phyloP scores from a whole-genome alignment of 2,329 filamentous ascomycete species.

The Cytospora leucostoma region DNA sequence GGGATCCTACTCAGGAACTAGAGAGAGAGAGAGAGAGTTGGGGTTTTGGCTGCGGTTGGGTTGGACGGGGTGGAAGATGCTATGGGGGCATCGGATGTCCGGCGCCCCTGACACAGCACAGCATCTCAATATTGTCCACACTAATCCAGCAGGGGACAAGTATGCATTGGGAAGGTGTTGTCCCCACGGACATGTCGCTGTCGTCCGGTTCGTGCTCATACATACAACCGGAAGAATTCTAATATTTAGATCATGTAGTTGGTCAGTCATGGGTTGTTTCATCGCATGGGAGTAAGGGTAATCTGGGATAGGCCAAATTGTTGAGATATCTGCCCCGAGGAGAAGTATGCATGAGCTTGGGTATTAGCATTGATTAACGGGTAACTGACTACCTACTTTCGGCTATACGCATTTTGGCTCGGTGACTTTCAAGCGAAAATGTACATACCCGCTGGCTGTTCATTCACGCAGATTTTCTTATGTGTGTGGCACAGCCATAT shows the following conservation, averaged over 20 bases:
- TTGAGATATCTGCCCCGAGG: not conserved
- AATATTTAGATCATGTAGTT: constrained; percentile 15
- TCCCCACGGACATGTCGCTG: not conserved
- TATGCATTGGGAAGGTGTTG: not conserved
- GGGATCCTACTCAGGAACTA: too few relatives aligned
- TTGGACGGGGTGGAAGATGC: not conserved
- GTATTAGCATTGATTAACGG: not conserved
- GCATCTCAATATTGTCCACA: not conserved
- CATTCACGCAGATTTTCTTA: not conserved
- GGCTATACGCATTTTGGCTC: not conserved
- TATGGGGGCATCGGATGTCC: constrained; percentile 7
- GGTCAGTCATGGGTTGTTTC: constrained; percentile 2
- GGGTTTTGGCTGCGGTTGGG: too few relatives aligned
- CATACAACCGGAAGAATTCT: not conserved
- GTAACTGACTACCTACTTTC: not conserved
- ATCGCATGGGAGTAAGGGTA: constrained; percentile 9
- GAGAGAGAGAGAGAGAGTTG: too few relatives aligned
- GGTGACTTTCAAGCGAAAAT: not conserved
- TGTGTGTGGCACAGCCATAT: not conserved
- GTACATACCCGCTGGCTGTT: not conserved
- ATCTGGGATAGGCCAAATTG: constrained; percentile 1
- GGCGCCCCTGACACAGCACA: not conserved
- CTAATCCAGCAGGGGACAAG: not conserved
- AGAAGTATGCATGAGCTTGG: constrained; percentile 2
- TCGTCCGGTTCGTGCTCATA: not conserved